Evolutionary conservation across 305 asterid species (phyloP).

Genomic region (Fraxinus sp.): DNA sequence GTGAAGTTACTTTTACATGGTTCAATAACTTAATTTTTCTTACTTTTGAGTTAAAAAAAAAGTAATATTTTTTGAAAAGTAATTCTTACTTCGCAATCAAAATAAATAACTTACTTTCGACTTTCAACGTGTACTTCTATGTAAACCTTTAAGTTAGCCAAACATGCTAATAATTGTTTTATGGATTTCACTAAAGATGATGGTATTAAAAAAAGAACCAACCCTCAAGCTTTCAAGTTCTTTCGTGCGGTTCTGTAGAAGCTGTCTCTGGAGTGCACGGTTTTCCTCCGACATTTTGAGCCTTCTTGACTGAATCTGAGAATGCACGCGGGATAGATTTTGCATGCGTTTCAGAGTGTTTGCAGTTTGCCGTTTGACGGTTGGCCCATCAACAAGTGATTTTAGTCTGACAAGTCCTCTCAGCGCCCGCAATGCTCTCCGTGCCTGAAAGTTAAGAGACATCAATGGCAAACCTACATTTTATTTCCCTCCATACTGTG

Average conservation of each 20-base stretch:
- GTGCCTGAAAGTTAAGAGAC: slow-evolving; percentile 57
- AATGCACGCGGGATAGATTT: slow-evolving; percentile 79
- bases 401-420: slow-evolving; percentile 94
- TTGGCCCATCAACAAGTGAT: slow-evolving; percentile 77
- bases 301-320: slow-evolving; percentile 87
- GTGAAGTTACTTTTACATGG: not conserved
- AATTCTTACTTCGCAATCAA: not conserved
- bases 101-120: not conserved
- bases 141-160: not conserved
- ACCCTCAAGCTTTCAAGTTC: slow-evolving; percentile 69
- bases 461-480: not conserved
- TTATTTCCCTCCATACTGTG: not conserved
- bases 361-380: slow-evolving; percentile 85
- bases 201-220: slow-evolving; percentile 30
- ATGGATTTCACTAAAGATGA: not conserved
- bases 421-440: slow-evolving; percentile 85
- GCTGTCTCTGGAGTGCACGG: slow-evolving; percentile 69
- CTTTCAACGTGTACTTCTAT: not conserved
- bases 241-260: slow-evolving; percentile 68
- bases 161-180: not conserved
- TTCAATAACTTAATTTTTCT: not conserved
- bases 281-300: slow-evolving; percentile 70
- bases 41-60: not conserved
- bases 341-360: slow-evolving; percentile 88
- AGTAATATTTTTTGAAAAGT: not conserved